These are phyloP conservation scores for Quercus parvula DNA, from an alignment of 306 rosid species.

Conservation along the genomic window DNA sequence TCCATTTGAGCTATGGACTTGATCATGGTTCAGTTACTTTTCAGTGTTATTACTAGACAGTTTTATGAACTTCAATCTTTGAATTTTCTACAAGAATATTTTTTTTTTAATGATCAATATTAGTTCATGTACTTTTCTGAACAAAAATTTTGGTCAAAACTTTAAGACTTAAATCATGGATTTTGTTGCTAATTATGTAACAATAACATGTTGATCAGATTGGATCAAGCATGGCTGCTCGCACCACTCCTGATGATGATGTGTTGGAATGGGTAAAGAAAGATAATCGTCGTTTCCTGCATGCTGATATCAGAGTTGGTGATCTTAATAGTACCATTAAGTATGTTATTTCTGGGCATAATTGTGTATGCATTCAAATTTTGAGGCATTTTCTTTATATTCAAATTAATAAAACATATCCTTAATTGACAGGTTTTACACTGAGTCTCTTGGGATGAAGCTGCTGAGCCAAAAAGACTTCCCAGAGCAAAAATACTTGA, in stretches of 20 bases:
- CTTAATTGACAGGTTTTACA: constrained; percentile 59
- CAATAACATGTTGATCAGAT: constrained; percentile 10
- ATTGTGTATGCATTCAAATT: not conserved
- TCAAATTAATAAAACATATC: not conserved
- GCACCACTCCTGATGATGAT: constrained; percentile 58
- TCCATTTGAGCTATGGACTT: too few species aligned
- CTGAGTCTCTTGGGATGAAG: constrained; percentile 84
- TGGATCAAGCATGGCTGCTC: constrained; percentile 60
- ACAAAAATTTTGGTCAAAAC: too few species aligned
- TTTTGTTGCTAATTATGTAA: not conserved
- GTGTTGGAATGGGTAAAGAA: constrained; percentile 80
- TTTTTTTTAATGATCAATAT: too few species aligned
- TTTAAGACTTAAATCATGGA: not conserved
- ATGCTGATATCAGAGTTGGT: constrained; percentile 92
- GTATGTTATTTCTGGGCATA: constrained; percentile 30
- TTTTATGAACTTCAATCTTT: too few species aligned
- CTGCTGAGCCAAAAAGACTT: constrained; percentile 73
- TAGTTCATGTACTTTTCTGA: too few species aligned
- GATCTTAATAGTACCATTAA: constrained; percentile 93
- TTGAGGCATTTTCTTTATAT: constrained; percentile 5
- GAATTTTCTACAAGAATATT: too few species aligned
- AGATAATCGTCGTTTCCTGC: constrained; percentile 82
- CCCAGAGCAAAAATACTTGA: constrained; percentile 80
- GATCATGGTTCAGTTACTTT: too few species aligned
- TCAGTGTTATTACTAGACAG: too few species aligned